phyloP scores from a whole-genome alignment of 352 stramenopile species.

The Halophytophthora polymorphica region DNA sequence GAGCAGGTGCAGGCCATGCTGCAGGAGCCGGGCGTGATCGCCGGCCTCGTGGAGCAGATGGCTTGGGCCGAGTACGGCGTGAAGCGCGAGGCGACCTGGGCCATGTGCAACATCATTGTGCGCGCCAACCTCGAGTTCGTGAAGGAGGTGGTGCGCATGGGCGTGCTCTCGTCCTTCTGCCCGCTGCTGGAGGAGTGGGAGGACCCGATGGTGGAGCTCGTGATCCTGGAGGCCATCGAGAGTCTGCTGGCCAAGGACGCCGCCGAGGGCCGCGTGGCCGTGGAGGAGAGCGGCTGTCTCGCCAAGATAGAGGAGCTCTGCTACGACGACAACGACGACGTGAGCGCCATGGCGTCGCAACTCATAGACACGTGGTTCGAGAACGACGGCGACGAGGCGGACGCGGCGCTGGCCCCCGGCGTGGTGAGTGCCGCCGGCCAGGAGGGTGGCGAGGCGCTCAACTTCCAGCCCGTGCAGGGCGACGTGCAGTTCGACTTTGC shows the following conservation, averaged over 20 bases:
- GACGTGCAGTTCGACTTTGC: constrained; percentile 75
- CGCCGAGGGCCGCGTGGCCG: constrained; percentile 50
- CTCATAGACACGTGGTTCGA: constrained; percentile 86
- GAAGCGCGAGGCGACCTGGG: constrained; percentile 83
- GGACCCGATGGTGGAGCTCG: constrained; percentile 82
- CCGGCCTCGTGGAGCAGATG: constrained; percentile 75
- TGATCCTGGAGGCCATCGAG: constrained; percentile 80
- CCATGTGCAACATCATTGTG: constrained; percentile 86
- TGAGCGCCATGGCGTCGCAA: constrained; percentile 67
- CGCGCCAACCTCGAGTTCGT: constrained; percentile 58
- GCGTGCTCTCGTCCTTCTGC: constrained; percentile 69
- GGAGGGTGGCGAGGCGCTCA: constrained; percentile 40
- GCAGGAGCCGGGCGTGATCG: constrained; percentile 60
- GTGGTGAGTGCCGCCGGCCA: constrained; percentile 38
- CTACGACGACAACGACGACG: constrained; percentile 79
- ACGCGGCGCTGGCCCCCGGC: constrained; percentile 41
- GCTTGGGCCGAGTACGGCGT: constrained; percentile 85
- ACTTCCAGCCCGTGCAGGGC: constrained; percentile 68
- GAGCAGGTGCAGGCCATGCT: constrained; percentile 79
- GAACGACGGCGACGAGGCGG: constrained; percentile 43
- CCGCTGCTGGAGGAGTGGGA: constrained; percentile 81
- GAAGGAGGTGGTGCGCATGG: constrained; percentile 62
- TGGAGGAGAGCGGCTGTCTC: constrained; percentile 80
- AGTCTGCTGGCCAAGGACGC: constrained; percentile 68
- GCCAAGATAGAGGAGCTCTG: constrained; percentile 79